Base-by-base conservation (phyloP, 164 flowering plant species). In the Nymphaea thermarum region DNA sequence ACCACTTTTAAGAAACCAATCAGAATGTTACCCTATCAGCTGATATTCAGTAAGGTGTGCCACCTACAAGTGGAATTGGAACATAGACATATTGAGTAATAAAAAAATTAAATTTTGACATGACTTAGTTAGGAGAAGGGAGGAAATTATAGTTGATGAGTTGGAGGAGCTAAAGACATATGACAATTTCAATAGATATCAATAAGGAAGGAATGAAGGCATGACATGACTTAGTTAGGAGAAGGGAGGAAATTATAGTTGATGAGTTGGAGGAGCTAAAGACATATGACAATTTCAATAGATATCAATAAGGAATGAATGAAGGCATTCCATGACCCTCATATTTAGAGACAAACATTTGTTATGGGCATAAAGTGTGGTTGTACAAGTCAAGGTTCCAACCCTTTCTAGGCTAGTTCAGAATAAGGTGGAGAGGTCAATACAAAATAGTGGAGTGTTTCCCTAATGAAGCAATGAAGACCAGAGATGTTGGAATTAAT, bases 11-110 rank as follows among this genome's bases (percentile, higher is more conserved):
- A 67, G 25, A 71, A 68, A 1, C 71, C 68, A 2, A 67, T 68
- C 16, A 61, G 65, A 2, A 55, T 68, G 53, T 57, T 68, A 4
- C 74, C 74, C 6, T 70, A 62, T 63, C 3, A 64, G 36, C 41
- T 74, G 7, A 71, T 70, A 3, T 68, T 43, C 45, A 68, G 73
- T 3, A 73, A 73, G n/a, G 69, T 66, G 4, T 73, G 66, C 60
- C 72, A 73, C 41, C 36, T 73, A 15, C 66, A 61, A 15, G 65
- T 68, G 3, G 75, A 68, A 25, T 15, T 73, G 5, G 75, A 73
- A 25, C 75, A 73, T 42, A 8, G 15, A 68, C 68, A 1, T 73
- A 64, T 65, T 73, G 60, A 68, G 68, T 71, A 44, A 17, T 63
- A 4, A 53, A 55, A 42, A 66, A 12, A 0, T 55, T 55, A 4